Conservation (phyloP, 2,329 filamentous ascomycete genomes). For the Beauveria caledonica region DNA sequence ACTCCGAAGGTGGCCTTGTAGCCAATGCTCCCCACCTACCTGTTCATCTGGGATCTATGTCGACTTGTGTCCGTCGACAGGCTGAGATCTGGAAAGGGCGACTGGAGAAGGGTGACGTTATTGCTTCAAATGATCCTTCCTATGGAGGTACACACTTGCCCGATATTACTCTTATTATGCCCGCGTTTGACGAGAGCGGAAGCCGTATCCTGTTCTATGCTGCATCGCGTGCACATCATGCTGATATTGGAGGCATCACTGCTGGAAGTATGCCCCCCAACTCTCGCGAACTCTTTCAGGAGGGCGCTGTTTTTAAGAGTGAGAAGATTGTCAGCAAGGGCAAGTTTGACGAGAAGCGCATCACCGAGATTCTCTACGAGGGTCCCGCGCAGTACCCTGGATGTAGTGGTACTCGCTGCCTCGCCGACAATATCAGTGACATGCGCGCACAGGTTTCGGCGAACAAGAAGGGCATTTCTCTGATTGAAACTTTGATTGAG, state of each 20-base stretch:
- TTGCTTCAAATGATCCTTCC: slow-evolving; percentile 77
- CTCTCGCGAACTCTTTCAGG: slow-evolving; percentile 54
- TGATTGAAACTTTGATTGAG: slow-evolving; percentile 65
- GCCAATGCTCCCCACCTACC: slow-evolving; percentile 75
- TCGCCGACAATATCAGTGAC: slow-evolving; percentile 76
- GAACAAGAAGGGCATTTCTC: slow-evolving; percentile 77
- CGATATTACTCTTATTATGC: slow-evolving; percentile 74
- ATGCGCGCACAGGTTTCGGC: slow-evolving; percentile 77
- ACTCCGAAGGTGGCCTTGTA: slow-evolving; percentile 64
- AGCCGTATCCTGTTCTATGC: slow-evolving; percentile 75
- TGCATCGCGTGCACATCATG: slow-evolving; percentile 71
- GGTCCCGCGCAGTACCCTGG: slow-evolving; percentile 68
- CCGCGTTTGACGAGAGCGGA: slow-evolving; percentile 57
- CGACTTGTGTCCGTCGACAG: slow-evolving; percentile 69
- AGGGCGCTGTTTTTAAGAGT: slow-evolving; percentile 55
- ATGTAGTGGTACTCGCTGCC: slow-evolving; percentile 69
- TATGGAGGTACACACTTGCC: slow-evolving; percentile 77
- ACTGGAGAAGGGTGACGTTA: slow-evolving; percentile 68
- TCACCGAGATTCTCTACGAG: slow-evolving; percentile 62
- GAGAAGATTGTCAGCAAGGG: slow-evolving; percentile 68
- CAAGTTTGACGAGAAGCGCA: slow-evolving; percentile 68
- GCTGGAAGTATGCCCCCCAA: slow-evolving; percentile 76
- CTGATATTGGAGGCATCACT: slow-evolving; percentile 76
- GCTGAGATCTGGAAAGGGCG: slow-evolving; percentile 72
- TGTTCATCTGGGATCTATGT: slow-evolving; percentile 76